Conservation (phyloP, 2,329 filamentous ascomycete genomes). For the Aureobasidium sp. region DNA sequence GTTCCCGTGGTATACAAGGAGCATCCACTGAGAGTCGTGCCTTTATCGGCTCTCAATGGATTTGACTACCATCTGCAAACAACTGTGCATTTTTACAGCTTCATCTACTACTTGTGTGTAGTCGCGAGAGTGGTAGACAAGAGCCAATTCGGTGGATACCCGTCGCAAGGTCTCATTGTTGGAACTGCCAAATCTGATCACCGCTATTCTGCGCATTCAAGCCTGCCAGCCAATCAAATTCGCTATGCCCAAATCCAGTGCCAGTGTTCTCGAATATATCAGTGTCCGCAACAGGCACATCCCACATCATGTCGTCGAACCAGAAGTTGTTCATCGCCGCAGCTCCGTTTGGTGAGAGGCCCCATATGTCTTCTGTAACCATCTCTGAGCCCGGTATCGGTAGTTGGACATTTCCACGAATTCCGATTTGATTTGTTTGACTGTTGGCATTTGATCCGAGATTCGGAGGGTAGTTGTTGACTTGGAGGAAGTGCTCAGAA, state of each 20-base stretch:
- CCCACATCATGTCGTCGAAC: slow-evolving; percentile 20
- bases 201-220: background rate
- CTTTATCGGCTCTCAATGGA: too few relatives aligned
- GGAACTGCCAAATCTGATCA: background rate
- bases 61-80: too few relatives aligned
- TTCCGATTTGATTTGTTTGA: too few relatives aligned
- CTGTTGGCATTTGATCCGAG: background rate
- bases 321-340: slow-evolving; percentile 19
- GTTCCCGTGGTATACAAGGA: too few relatives aligned
- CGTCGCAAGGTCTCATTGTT: background rate
- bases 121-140: too few relatives aligned
- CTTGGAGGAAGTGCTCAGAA: background rate
- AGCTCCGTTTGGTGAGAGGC: slow-evolving; percentile 16
- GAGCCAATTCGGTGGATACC: too few relatives aligned
- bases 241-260: background rate
- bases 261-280: slow-evolving; percentile 1
- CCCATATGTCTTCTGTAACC: slow-evolving; percentile 11
- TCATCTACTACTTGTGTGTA: too few relatives aligned
- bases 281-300: slow-evolving; percentile 12
- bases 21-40: too few relatives aligned
- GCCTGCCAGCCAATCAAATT: slow-evolving; percentile 2
- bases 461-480: background rate
- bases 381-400: background rate
- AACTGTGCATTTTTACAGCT: too few relatives aligned
- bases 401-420: background rate